Conservation (phyloP, 169 alveolate genomes). For the Plasmodium relictum region DNA sequence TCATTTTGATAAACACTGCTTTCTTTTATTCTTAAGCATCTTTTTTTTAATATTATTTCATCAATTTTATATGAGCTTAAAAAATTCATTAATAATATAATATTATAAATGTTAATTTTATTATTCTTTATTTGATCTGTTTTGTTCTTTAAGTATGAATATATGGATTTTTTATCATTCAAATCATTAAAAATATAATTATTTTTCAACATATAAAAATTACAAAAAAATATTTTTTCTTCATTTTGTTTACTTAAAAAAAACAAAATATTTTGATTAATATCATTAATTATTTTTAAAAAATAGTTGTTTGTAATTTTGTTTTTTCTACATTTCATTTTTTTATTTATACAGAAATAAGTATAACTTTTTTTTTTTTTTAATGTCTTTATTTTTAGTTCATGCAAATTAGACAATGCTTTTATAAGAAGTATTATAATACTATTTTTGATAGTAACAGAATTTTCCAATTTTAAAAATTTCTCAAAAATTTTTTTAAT, state of each 20-base stretch:
- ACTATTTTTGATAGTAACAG: background rate
- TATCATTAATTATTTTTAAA: slow-evolving; percentile 30
- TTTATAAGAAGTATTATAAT: slow-evolving; percentile 15
- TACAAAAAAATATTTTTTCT: slow-evolving; percentile 25
- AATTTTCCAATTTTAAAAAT: slow-evolving; percentile 11
- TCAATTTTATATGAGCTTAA: slow-evolving; percentile 47
- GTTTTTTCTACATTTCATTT: slow-evolving; percentile 25
- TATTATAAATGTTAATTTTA: background rate
- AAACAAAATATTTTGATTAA: slow-evolving; percentile 25
- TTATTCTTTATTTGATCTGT: slow-evolving; percentile 12
- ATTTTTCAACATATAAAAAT: slow-evolving; percentile 31
- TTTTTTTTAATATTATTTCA: slow-evolving; percentile 9
- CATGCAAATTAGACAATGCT: slow-evolving; percentile 22
- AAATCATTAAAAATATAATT: slow-evolving; percentile 22
- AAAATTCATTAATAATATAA: slow-evolving; percentile 20
- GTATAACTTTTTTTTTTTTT: slow-evolving; percentile 27
- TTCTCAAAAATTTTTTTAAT: slow-evolving; percentile 18
- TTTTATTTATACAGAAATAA: slow-evolving; percentile 27
- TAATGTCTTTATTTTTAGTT: slow-evolving; percentile 21
- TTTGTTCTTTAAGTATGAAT: slow-evolving; percentile 2
- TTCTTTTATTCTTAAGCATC: slow-evolving; percentile 1
- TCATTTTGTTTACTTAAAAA: slow-evolving; percentile 1
- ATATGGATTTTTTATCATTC: background rate
- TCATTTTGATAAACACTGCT: background rate
- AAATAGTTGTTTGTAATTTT: slow-evolving; percentile 30